phyloP scores from a whole-genome alignment of 2,329 filamentous ascomycete species.

The Fusarium hainanense region DNA sequence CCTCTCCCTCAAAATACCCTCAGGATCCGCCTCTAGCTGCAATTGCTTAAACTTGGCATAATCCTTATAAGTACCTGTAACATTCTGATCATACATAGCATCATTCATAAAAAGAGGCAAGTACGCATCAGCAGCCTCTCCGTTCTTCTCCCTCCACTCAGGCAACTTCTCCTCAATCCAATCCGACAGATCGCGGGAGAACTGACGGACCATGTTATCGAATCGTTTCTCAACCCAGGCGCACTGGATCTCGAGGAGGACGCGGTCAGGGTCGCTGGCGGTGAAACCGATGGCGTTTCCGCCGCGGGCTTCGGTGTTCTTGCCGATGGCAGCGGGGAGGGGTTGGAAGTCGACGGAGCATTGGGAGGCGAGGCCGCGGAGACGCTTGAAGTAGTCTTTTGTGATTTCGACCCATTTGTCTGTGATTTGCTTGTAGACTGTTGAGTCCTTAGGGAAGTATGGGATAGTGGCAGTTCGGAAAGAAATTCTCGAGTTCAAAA shows the following conservation, averaged over 20 bases:
- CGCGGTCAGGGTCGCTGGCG: background rate
- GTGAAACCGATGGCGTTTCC: slow-evolving; percentile 25
- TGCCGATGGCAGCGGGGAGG: slow-evolving; percentile 3
- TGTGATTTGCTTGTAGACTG: slow-evolving; percentile 13
- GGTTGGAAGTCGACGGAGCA: slow-evolving; percentile 32
- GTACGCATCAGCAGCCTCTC: background rate
- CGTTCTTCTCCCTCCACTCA: slow-evolving; percentile 3
- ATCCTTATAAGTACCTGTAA: slow-evolving; percentile 8
- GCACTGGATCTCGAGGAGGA: slow-evolving; percentile 24
- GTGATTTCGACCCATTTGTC: slow-evolving; percentile 5
- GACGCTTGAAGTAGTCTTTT: slow-evolving; percentile 5
- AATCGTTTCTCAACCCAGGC: slow-evolving; percentile 11
- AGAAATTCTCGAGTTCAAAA: slow-evolving; percentile 18
- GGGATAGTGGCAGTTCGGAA: slow-evolving; percentile 23
- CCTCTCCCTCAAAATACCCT: slow-evolving; percentile 5
- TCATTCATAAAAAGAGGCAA: slow-evolving; percentile 22
- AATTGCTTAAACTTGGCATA: slow-evolving; percentile 13
- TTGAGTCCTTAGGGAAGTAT: background rate
- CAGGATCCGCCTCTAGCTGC: slow-evolving; percentile 10
- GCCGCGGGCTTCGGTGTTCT: slow-evolving; percentile 2
- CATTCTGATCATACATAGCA: slow-evolving; percentile 20
- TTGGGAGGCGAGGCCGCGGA: slow-evolving; percentile 6
- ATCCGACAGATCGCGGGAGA: slow-evolving; percentile 6
- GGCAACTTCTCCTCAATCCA: slow-evolving; percentile 16
- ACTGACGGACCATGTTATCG: slow-evolving; percentile 2